Evolutionary conservation across 495 filamentous ascomycete genomes (phyloP).

Genomic region (Penicillium lividum): DNA sequence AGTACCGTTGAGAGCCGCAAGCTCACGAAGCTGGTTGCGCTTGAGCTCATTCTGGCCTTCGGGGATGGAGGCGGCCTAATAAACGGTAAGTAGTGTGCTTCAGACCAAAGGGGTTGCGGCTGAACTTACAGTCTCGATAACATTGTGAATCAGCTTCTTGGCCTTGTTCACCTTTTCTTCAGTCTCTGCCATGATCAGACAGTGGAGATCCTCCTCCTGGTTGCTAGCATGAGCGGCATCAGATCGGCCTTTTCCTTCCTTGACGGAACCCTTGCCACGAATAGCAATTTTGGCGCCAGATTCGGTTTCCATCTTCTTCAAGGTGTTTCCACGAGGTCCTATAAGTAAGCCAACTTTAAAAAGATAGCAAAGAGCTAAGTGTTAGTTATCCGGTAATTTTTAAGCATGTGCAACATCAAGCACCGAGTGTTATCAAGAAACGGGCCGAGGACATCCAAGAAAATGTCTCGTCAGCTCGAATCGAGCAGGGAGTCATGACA

Average conservation of each 20-base stretch:
- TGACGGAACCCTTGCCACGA: conserved; percentile 98
- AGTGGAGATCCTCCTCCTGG: conserved; percentile 99
- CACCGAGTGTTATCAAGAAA: conserved; percentile 60
- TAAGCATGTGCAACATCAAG: conserved; percentile 39
- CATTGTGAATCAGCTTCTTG: conserved; percentile 93
- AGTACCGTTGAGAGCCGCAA: conserved; percentile 96
- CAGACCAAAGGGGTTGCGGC: neutral
- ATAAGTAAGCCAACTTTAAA: conserved; percentile 99
- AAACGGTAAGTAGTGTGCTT: conserved; percentile 1
- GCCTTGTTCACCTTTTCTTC: conserved; percentile 98
- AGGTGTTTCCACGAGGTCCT: conserved; percentile 97
- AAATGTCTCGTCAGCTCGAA: conserved; percentile 43
- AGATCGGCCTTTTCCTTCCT: conserved; percentile 98
- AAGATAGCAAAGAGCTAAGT: conserved; percentile 73
- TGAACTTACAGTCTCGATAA: conserved; percentile 91
- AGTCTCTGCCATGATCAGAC: conserved; percentile 98
- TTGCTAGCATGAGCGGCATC: conserved; percentile 98
- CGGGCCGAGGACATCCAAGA: conserved; percentile 45
- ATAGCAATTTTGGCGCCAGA: conserved; percentile 98
- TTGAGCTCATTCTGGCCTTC: conserved; percentile 98
- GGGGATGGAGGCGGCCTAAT: conserved; percentile 91
- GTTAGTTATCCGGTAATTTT: conserved; percentile 72
- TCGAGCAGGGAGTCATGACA: conserved; percentile 53
- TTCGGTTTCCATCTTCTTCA: conserved; percentile 99
- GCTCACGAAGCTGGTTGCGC: conserved; percentile 94